Percentiles rank a stretch among this genome's conserved stretches.
phyloP scores from a whole-genome alignment of 192 early-diverging fungal species.

The Backusella tuberculispora region DNA sequence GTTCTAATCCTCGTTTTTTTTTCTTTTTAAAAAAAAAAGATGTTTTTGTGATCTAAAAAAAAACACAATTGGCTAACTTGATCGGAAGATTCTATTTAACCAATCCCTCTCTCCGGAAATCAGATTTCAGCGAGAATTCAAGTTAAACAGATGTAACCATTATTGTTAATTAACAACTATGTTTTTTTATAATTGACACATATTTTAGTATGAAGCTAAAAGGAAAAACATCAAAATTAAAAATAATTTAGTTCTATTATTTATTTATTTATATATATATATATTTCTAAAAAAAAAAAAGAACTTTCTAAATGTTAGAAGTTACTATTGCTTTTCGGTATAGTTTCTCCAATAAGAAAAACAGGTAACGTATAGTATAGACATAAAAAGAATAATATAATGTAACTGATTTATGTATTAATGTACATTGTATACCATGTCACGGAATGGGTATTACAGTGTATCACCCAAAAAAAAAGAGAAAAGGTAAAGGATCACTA shows the following conservation, averaged over 20 bases:
- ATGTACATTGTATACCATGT: too few relatives aligned
- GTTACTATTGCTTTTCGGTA: too few relatives aligned
- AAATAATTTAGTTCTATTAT: conserved; percentile 2
- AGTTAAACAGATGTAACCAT: background rate
- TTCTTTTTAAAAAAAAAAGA: background rate
- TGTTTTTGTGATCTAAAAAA: background rate
- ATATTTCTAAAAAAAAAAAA: background rate
- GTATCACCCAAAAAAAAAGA: background rate
- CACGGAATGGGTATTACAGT: conserved; percentile 1
- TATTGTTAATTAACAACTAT: conserved; percentile 3
- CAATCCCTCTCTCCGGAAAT: background rate
- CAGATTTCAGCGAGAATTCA: background rate
- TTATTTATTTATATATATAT: conserved; percentile 3
- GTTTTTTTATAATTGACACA: background rate
- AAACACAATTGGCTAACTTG: background rate
- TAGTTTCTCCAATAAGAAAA: too few relatives aligned
- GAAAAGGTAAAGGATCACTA: too few relatives aligned
- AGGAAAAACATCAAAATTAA: background rate
- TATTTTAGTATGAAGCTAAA: background rate
- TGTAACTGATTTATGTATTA: background rate
- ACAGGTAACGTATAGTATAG: too few relatives aligned
- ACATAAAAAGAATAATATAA: background rate
- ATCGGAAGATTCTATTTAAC: background rate
- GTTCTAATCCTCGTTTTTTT: background rate
- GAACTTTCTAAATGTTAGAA: background rate